Conservation (phyloP, 805 yeast genomes). For the Yamadazyma takamatsuzukensis region DNA sequence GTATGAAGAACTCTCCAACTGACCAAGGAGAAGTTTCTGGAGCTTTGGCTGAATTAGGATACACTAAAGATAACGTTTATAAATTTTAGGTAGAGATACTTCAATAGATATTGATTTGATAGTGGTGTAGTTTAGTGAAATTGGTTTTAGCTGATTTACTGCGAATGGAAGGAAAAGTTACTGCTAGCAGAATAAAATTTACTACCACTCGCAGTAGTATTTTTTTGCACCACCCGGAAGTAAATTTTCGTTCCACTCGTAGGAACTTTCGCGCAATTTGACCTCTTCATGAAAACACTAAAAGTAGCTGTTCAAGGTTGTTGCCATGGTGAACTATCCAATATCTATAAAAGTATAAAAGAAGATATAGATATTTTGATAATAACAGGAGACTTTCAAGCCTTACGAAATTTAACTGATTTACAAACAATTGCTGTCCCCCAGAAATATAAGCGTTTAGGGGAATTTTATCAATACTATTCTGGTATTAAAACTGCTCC, state of each 20-base stretch:
- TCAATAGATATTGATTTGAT: not conserved
- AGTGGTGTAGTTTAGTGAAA: not conserved
- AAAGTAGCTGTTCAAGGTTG: slow-evolving; percentile 81
- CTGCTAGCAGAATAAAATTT: too few species aligned
- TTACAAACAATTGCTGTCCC: slow-evolving; percentile 75
- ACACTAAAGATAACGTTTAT: slow-evolving; percentile 79
- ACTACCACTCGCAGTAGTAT: too few species aligned
- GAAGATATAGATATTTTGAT: slow-evolving; percentile 43
- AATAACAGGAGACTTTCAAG: slow-evolving; percentile 91
- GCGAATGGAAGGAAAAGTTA: too few species aligned
- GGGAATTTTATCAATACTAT: slow-evolving; percentile 79
- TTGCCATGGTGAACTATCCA: slow-evolving; percentile 75
- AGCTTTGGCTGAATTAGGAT: slow-evolving; percentile 83
- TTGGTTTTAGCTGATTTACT: too few species aligned
- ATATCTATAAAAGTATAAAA: slow-evolving; percentile 43
- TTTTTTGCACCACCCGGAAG: too few species aligned
- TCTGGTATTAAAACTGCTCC: slow-evolving; percentile 62
- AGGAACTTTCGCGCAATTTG: too few species aligned
- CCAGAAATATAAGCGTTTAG: slow-evolving; percentile 63
- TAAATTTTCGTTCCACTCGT: too few species aligned
- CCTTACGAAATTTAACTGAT: slow-evolving; percentile 63
- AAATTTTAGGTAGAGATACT: slow-evolving; percentile 59
- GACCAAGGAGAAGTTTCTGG: slow-evolving; percentile 97
- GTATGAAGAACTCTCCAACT: slow-evolving; percentile 74
- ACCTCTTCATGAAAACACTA: slow-evolving; percentile 11